phyloP scores from a whole-genome alignment of 208 protist species.

The Acanthamoeba culbertsoni region DNA sequence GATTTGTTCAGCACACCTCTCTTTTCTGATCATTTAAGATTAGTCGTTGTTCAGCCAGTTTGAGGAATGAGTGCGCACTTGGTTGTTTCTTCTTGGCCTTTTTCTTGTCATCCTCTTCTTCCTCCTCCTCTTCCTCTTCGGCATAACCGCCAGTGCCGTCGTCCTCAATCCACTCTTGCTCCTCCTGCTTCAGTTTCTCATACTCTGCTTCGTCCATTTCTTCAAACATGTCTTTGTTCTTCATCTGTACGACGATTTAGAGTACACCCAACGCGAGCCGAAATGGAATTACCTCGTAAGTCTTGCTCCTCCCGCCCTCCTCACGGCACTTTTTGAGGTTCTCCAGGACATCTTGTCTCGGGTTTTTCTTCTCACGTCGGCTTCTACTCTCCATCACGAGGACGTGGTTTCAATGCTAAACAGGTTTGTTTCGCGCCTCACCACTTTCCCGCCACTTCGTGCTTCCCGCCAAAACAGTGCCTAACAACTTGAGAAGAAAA shows the following conservation, averaged over 20 bases:
- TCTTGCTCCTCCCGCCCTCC: not conserved
- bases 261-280: not conserved
- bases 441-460: too few species aligned
- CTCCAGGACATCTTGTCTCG: slow-evolving; percentile 15
- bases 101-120: slow-evolving; percentile 39
- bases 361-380: not conserved
- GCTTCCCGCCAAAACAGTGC: too few species aligned
- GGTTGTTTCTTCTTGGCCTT: not conserved
- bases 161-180: slow-evolving; percentile 16
- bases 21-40: not conserved
- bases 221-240: not conserved
- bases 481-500: too few species aligned
- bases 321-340: slow-evolving; percentile 33
- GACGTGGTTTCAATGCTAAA: too few species aligned
- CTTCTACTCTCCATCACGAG: not conserved
- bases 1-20: not conserved
- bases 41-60: too few species aligned
- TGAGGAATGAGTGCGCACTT: not conserved
- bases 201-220: slow-evolving; percentile 13
- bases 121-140: not conserved
- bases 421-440: too few species aligned
- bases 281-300: not conserved
- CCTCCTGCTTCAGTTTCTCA: slow-evolving; percentile 9
- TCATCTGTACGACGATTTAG: not conserved
- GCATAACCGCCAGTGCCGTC: not conserved